Evolutionary conservation across 148 eudicot species (phyloP), one percentile per base, ranked within the genome.

Genomic region (Polygonum aviculare): DNA sequence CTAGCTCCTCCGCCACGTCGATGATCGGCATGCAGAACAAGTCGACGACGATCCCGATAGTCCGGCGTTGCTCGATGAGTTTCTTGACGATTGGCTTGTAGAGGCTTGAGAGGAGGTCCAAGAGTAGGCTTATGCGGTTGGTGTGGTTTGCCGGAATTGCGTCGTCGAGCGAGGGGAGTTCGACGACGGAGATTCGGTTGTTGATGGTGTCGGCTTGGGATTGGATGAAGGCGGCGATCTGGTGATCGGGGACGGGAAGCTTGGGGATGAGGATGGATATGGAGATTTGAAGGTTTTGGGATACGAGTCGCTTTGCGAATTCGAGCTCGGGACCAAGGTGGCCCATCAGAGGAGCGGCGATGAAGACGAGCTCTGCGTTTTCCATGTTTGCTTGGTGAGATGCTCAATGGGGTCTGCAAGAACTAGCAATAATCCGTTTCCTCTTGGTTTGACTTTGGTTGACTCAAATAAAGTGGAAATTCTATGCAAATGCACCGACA

Each of bases 281-380:
- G 10, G 83, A 82, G 41, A 85, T 74, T 11, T 71, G 81, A 4
- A 74, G 39, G 76, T 88, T 76, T 7, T 83, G 83, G n/a, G 70
- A 70, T 7, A 85, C 8, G 52, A 90, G 79, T 55, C 74, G 81
- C 41, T 83, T 87, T n/a, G 94, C 87, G 2, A 84, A 26, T 75
- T 90, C 81, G 0, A 90, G 77, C 21, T 83, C 75, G 5, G 86
- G 70, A 8, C 76, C 73, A 19, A 90, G 49, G 82, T 90, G 91
- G 52, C 92, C 88, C 80, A 84, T 76, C 33, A 81, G 83, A 12
- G 92, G 90, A 0, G 87, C 67, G 12, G 94, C 90, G 38, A 90
- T 76, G 74, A 88, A 79, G 10, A 90, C 84, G 14, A 90, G 73
- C 80, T 88, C 90, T 35, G 51, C 26, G 26, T n/a, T 55, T 55